Evolutionary conservation across 768 basidiomycete genomes (phyloP).

Genomic region (Fomitopsis pulvina): DNA sequence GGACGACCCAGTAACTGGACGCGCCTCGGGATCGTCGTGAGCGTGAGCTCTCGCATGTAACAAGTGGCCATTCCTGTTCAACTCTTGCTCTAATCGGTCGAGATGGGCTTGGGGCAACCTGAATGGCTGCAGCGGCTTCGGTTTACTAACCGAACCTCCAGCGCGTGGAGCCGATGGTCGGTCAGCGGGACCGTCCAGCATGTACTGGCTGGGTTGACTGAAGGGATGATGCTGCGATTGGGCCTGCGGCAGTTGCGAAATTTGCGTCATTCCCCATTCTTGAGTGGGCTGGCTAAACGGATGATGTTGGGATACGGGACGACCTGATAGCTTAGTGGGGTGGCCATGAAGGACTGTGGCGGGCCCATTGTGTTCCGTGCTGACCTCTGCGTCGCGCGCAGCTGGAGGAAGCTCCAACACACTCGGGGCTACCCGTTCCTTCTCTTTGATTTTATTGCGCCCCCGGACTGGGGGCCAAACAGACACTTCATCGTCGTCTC

Average conservation of each 20-base stretch:
- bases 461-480: constrained; percentile 9
- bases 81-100: not conserved
- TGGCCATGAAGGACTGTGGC: not conserved
- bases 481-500: not conserved
- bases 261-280: not conserved
- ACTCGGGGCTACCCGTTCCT: not conserved
- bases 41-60: not conserved
- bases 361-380: constrained; percentile 4
- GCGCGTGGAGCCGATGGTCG: too few species aligned
- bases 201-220: constrained; percentile 7
- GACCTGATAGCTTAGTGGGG: not conserved
- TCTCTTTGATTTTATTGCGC: constrained; percentile 4
- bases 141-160: too few species aligned
- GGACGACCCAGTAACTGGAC: not conserved
- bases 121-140: not conserved
- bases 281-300: constrained; percentile 11
- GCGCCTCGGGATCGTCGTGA: not conserved
- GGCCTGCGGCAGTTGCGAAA: not conserved
- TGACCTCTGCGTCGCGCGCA: not conserved
- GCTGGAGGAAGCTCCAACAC: too few species aligned
- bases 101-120: not conserved
- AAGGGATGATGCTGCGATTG: constrained; percentile 10
- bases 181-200: too few species aligned
- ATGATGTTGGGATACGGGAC: constrained; percentile 5
- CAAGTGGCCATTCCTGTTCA: not conserved